Percentiles rank a stretch among this genome's conserved stretches.
Evolutionary conservation across 2,329 filamentous ascomycete species (phyloP).

Genomic region (Arthroderma sp.): DNA sequence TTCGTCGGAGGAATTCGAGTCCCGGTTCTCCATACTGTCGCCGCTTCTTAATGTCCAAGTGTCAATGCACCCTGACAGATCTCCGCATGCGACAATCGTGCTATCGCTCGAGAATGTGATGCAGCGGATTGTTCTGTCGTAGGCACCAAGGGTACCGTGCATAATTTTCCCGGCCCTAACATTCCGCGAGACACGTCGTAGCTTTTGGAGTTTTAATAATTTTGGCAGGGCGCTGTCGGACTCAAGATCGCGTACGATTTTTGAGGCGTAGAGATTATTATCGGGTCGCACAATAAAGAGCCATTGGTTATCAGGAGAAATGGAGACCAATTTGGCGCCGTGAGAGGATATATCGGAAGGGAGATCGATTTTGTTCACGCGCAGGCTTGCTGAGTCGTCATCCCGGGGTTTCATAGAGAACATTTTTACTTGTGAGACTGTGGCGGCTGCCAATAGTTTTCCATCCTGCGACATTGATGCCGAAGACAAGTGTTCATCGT

Average conservation of each 20-base stretch:
- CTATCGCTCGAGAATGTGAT: constrained; percentile 69
- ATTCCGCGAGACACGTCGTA: constrained; percentile 26
- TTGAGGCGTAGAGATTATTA: constrained; percentile 43
- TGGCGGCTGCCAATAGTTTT: constrained; percentile 62
- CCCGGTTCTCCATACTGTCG: constrained; percentile 28
- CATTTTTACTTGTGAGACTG: constrained; percentile 59
- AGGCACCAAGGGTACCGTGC: constrained; percentile 58
- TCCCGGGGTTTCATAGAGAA: constrained; percentile 52
- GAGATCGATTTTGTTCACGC: constrained; percentile 57
- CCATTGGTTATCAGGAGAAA: constrained; percentile 37
- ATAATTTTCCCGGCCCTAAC: constrained; percentile 32
- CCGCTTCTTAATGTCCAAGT: constrained; percentile 62
- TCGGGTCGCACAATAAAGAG: constrained; percentile 44
- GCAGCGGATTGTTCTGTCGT: constrained; percentile 63
- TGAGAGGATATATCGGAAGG: constrained; percentile 42
- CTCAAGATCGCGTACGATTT: constrained; percentile 30
- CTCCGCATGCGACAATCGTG: constrained; percentile 62
- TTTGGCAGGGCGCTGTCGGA: constrained; percentile 29
- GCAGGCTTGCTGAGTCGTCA: constrained; percentile 46
- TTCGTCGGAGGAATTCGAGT: constrained; percentile 35
- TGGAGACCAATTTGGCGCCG: constrained; percentile 53
- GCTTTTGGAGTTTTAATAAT: constrained; percentile 31
- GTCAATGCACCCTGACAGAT: constrained; percentile 75
- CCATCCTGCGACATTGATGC: constrained; percentile 60
- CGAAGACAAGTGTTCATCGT: constrained; percentile 72